Evolutionary conservation across 495 filamentous ascomycete species (phyloP).

Genomic region (Aspergillus coremiiformis): DNA sequence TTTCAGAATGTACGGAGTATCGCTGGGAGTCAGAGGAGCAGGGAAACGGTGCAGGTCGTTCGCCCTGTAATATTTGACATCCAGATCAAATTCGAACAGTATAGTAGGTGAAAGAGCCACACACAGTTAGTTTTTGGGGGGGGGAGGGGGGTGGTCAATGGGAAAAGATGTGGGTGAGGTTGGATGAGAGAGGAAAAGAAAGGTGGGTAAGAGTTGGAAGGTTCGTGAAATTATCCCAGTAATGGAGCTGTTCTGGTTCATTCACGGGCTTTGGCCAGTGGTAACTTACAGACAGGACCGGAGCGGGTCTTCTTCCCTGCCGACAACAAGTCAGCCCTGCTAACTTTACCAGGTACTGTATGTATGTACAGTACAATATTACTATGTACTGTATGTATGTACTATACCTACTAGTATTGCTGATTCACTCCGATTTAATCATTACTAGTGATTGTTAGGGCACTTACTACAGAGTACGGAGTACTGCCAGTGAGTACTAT

Average conservation of each 20-base stretch:
- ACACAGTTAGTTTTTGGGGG: neutral
- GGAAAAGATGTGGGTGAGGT: constrained; percentile 11
- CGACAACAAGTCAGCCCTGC: constrained; percentile 7
- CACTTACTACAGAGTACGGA: too few relatives aligned
- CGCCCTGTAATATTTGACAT: constrained; percentile 23
- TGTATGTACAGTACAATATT: too few relatives aligned
- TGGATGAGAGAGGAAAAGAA: constrained; percentile 13
- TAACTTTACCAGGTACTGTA: neutral
- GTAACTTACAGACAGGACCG: constrained; percentile 9
- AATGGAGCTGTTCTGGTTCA: constrained; percentile 9
- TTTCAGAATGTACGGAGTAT: constrained; percentile 6
- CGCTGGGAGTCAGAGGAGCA: constrained; percentile 26
- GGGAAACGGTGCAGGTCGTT: constrained; percentile 48
- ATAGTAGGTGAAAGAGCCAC: neutral
- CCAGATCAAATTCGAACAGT: constrained; percentile 1
- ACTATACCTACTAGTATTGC: too few relatives aligned
- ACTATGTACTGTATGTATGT: too few relatives aligned
- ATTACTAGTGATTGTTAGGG: too few relatives aligned
- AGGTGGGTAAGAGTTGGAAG: constrained; percentile 24
- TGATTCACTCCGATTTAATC: too few relatives aligned
- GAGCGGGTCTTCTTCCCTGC: constrained; percentile 28
- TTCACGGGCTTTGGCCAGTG: neutral
- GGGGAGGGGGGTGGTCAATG: neutral
- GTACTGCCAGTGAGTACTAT: too few relatives aligned
- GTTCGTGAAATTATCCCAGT: constrained; percentile 25